Evolutionary conservation across 345 rosid genomes (phyloP), one percentile per base, ranked within the genome.

Genomic region (Arabidopsis arenosa): DNA sequence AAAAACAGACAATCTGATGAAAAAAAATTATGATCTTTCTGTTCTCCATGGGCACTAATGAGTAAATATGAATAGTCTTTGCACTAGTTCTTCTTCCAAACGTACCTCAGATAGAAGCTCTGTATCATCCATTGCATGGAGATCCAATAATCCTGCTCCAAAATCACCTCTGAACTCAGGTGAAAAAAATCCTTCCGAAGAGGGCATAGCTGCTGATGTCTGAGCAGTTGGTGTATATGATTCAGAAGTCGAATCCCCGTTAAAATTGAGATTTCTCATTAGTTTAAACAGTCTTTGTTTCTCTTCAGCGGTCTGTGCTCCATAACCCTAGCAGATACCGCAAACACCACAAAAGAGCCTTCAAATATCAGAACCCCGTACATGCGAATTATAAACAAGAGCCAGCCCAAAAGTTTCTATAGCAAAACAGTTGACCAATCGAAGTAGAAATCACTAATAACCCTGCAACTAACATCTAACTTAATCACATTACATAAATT

Each of bases 71-170:
- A 36, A 62, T 15, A 49, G 13, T 51, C 23, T 39, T 7, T 49
- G 37, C 14, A 40, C 64, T 72, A 51, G 48, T 49, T 26, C 9
- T 35, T 36, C 44, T 45, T 63, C 32, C 35, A 66, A 66, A 12
- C 70, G 18, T 84, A 95, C 99, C 98, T 96, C 96, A 33, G 96
- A 88, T 41, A 91, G 84, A 74, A 96, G 96, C 82, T 91, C 98
- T 32, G 98, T 93, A 70, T 96, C 99, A 80, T 96, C 97, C 98
- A 96, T 88, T 43, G 96, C 96, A 83, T 96, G 97, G 68, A 96
- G 99, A 86, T 93, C 97, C 80, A 96, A 71, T 73, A 96, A 97
- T 39, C 99, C 99, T 74, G 96, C 96, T 71, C 99, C 99, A 87
- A 93, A 91, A 79, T 96, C 99, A 62, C 99, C 96, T 83, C 97